A percentile compares a stretch with the other conserved stretches of the same genome.
Evolutionary conservation across 495 filamentous ascomycete species (phyloP).

Genomic region (Neurospora sp.): DNA sequence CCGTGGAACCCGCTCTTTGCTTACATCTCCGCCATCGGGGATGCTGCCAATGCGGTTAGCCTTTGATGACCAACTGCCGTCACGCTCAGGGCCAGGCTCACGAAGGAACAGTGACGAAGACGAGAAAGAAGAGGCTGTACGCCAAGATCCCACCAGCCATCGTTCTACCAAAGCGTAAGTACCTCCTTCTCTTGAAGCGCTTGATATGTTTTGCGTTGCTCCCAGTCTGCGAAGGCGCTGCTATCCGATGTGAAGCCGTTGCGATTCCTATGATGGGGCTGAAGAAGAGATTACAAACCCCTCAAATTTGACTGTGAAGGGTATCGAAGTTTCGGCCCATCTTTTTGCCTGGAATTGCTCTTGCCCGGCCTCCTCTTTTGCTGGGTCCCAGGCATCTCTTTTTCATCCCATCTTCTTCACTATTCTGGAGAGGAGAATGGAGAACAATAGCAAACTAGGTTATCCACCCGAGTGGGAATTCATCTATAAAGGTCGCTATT

Average conservation of each 20-base stretch:
- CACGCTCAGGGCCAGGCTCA: slow-evolving; percentile 78
- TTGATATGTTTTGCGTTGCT: background rate
- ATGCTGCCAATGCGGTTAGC: slow-evolving; percentile 38
- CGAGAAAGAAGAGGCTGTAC: slow-evolving; percentile 55
- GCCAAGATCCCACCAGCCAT: slow-evolving; percentile 56
- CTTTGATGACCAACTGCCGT: slow-evolving; percentile 51
- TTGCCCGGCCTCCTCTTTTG: background rate
- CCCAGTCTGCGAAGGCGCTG: background rate
- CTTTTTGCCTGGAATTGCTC: background rate
- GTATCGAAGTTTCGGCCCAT: background rate
- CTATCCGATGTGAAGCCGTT: background rate
- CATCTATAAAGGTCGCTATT: background rate
- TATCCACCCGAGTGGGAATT: background rate
- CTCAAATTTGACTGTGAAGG: background rate
- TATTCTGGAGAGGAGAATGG: background rate
- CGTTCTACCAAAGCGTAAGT: slow-evolving; percentile 60
- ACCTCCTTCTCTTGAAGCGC: background rate
- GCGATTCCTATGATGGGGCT: background rate
- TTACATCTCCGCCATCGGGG: slow-evolving; percentile 49
- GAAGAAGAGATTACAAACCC: background rate
- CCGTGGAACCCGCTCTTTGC: slow-evolving; percentile 59
- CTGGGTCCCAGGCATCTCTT: background rate
- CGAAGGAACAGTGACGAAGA: slow-evolving; percentile 76
- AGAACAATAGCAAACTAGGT: background rate
- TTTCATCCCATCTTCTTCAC: background rate